These are phyloP conservation scores for Pythium aquatile DNA, from an alignment of 352 stramenopile species.

Conservation along the genomic window DNA sequence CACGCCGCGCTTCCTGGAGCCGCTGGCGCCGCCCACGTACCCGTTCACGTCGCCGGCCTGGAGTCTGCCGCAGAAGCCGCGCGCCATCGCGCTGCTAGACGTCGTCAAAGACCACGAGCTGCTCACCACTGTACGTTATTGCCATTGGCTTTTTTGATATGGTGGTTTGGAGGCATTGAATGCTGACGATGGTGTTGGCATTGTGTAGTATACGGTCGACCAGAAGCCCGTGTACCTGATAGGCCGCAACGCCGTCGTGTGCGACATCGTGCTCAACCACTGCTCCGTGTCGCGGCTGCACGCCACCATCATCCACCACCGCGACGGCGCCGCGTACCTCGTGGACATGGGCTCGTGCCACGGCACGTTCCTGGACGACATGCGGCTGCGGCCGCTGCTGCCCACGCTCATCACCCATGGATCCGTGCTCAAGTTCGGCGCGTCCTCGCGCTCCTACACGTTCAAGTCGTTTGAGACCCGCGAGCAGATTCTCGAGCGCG, in stretches of 20 bases:
- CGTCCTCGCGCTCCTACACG: constrained; percentile 74
- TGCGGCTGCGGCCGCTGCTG: constrained; percentile 53
- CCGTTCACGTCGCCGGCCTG: constrained; percentile 66
- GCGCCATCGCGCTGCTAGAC: constrained; percentile 62
- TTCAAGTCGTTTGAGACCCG: constrained; percentile 82
- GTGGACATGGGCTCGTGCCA: constrained; percentile 79
- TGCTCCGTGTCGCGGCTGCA: constrained; percentile 84
- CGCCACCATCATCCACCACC: constrained; percentile 70
- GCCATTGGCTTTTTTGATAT: background rate
- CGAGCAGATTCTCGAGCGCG: constrained; percentile 65
- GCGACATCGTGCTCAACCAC: constrained; percentile 79
- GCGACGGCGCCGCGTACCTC: constrained; percentile 70
- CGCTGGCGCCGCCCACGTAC: constrained; percentile 61
- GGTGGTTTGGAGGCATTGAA: background rate
- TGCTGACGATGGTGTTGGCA: constrained; percentile 1
- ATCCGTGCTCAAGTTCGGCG: constrained; percentile 69
- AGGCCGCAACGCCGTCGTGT: constrained; percentile 69
- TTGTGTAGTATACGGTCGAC: constrained; percentile 64
- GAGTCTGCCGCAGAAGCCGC: constrained; percentile 48
- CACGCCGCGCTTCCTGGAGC: constrained; percentile 65
- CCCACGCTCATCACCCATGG: constrained; percentile 71
- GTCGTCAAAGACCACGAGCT: constrained; percentile 84
- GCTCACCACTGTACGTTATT: constrained; percentile 57
- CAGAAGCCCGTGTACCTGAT: constrained; percentile 78
- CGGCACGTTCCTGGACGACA: constrained; percentile 71